Base-by-base conservation (phyloP, 2,329 filamentous ascomycete genomes). In the Botryotinia convoluta region DNA sequence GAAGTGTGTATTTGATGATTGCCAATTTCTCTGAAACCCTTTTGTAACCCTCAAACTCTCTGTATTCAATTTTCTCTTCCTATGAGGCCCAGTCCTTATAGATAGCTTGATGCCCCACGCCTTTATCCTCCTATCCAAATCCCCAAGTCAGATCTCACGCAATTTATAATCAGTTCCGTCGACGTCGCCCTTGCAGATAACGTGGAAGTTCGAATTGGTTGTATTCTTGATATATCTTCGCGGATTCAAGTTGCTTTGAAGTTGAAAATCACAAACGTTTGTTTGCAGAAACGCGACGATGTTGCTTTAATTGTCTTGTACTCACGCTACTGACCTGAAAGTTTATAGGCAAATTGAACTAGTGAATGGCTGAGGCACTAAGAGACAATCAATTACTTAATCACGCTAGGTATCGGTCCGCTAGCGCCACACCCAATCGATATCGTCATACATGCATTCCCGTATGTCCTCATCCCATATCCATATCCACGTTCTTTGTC, bases 1-100 rank as follows among this genome's bases (percentile, higher is more conserved):
- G 80, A 79, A 80, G 74, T 79, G 78, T 81, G 79, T 81, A 81
- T 80, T 72, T 79, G 78, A 80, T 78, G 77, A 78, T 73, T 79
- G 77, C 75, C 75, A 78, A 78, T 77, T 75, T 75, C 74, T 77
- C 77, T 74, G 74, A 76, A 68, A 74, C 73, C 75, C 76, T 62
- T 74, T 69, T 69, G 68, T 68, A 72, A 68, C 74, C 77, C 74
- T 69, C 74, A 72, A 57, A 77, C 63, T 57, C 72, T 68, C 67
- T 72, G 73, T 75, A 69, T 74, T 60, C 65, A 70, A 70, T 63
- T 62, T 45, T 39, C 57, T 70, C 42, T 71, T 75, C 75, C 72
- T 77, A 74, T 72, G 70, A 61, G 72, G 71, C 74, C 73, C 74
- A 76, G 75, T 76, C 76, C 76, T 67, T 63, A 61, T 69, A 72